phyloP scores from a whole-genome alignment of 176 grass and related monocot species.

The Ensete ventricosum region DNA sequence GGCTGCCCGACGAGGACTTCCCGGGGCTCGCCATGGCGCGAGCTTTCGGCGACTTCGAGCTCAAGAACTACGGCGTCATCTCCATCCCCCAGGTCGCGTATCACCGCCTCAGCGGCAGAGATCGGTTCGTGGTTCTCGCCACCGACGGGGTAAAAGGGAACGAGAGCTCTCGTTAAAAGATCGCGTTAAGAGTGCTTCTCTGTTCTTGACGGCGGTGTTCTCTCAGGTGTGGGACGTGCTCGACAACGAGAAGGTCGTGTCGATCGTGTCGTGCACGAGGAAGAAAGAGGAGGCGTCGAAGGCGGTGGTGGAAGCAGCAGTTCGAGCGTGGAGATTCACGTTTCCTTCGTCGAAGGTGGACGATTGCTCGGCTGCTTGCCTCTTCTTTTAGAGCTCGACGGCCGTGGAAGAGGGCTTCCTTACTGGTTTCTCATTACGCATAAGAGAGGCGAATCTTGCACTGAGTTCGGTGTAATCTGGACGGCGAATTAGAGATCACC shows the following conservation, averaged over 20 bases:
- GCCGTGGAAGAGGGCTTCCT: too few species aligned
- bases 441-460: too few species aligned
- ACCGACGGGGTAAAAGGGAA: constrained; percentile 47
- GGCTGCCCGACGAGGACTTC: constrained; percentile 61
- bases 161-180: too few species aligned
- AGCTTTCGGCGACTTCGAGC: constrained; percentile 57
- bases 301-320: constrained; percentile 68
- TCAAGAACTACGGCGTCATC: constrained; percentile 75
- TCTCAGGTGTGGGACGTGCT: constrained; percentile 72
- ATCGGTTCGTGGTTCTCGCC: constrained; percentile 72
- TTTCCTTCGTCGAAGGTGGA: constrained; percentile 61
- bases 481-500: too few species aligned
- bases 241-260: constrained; percentile 77
- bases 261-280: constrained; percentile 50
- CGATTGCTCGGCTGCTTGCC: constrained; percentile 84
- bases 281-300: constrained; percentile 73
- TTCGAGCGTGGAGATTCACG: constrained; percentile 51
- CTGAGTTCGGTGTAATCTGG: too few species aligned
- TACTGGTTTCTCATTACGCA: too few species aligned
- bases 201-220: not conserved
- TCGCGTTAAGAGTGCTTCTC: too few species aligned
- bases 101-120: constrained; percentile 34
- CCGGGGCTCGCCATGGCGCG: constrained; percentile 84
- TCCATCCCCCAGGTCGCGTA: constrained; percentile 50
- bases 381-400: constrained; percentile 46